A percentile compares a stretch with the other conserved stretches of the same genome.
phyloP scores from a whole-genome alignment of 768 basidiomycete species.

The Nidularia pulvinata region DNA sequence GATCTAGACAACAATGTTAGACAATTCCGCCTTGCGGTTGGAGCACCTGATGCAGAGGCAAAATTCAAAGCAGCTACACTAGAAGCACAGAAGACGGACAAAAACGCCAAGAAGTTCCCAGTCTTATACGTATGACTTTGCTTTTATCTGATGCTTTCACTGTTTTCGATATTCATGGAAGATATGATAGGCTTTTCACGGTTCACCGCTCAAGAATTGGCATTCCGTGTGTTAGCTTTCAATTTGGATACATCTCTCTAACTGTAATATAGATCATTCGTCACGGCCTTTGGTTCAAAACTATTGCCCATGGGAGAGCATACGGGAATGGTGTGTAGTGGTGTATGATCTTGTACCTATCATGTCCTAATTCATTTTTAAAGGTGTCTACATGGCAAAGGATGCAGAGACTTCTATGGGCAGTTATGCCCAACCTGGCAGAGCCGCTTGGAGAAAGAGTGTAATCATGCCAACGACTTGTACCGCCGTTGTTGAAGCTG shows the following conservation, averaged over 20 bases:
- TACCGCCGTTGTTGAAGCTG: conserved; percentile 63
- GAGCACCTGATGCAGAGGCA: conserved; percentile 71
- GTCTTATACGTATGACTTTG: conserved; percentile 39
- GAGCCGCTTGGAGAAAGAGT: conserved; percentile 53
- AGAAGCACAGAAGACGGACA: conserved; percentile 29
- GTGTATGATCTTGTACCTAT: not conserved
- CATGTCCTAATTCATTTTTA: conserved; percentile 1
- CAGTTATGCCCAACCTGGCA: conserved; percentile 30
- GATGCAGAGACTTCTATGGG: conserved; percentile 50
- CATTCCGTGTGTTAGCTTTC: conserved; percentile 48
- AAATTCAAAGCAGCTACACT: conserved; percentile 50
- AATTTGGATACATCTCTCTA: not conserved
- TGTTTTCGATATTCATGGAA: not conserved
- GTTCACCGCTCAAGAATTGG: conserved; percentile 66
- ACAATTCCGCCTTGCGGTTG: conserved; percentile 73
- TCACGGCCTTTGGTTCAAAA: conserved; percentile 68
- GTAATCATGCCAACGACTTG: conserved; percentile 43
- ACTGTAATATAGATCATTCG: conserved; percentile 55
- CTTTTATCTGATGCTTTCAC: no score
- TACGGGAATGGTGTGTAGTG: conserved; percentile 58
- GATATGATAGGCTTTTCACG: conserved; percentile 75
- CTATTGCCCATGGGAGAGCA: conserved; percentile 54
- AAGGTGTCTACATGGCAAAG: conserved; percentile 71
- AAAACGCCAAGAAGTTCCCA: conserved; percentile 43
- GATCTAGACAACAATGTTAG: conserved; percentile 21